phyloP scores from a whole-genome alignment of 345 rosid genomes.

The Eucalyptus globulus region DNA sequence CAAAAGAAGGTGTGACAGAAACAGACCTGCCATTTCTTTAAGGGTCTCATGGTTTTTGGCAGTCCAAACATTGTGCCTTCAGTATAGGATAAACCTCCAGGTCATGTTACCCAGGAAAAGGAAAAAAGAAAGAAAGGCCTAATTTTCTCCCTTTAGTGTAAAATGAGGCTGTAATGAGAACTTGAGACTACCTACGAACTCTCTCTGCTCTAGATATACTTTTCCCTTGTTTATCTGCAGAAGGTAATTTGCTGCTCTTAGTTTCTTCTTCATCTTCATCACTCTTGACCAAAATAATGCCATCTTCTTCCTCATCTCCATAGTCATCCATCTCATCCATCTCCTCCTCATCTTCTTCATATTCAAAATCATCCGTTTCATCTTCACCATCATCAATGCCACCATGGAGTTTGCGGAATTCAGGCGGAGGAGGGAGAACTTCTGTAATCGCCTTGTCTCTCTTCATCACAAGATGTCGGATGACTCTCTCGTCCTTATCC shows the following conservation, averaged over 20 bases:
- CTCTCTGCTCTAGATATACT: conserved; percentile 1
- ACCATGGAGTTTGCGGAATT: conserved; percentile 47
- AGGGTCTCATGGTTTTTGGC: background rate
- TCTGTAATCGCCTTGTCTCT: conserved; percentile 63
- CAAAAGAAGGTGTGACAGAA: background rate
- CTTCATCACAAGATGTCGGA: conserved; percentile 87
- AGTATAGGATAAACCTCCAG: background rate
- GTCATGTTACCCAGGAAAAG: background rate
- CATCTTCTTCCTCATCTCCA: conserved; percentile 4
- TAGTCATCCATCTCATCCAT: conserved; percentile 3
- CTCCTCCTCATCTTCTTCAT: conserved; percentile 6
- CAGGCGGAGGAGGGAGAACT: conserved; percentile 84
- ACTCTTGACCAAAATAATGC: background rate
- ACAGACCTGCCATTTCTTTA: background rate
- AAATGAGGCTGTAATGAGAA: background rate
- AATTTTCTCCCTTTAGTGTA: background rate
- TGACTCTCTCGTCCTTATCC: conserved; percentile 77
- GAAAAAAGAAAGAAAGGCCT: background rate
- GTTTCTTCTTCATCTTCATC: conserved; percentile 12
- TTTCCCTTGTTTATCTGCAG: background rate
- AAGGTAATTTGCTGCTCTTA: background rate
- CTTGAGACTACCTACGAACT: background rate
- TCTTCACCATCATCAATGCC: conserved; percentile 39
- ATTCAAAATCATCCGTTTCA: conserved; percentile 13
- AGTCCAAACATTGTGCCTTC: background rate